phyloP scores from a whole-genome alignment of 495 filamentous ascomycete species.

The Margaritispora aquatica region DNA sequence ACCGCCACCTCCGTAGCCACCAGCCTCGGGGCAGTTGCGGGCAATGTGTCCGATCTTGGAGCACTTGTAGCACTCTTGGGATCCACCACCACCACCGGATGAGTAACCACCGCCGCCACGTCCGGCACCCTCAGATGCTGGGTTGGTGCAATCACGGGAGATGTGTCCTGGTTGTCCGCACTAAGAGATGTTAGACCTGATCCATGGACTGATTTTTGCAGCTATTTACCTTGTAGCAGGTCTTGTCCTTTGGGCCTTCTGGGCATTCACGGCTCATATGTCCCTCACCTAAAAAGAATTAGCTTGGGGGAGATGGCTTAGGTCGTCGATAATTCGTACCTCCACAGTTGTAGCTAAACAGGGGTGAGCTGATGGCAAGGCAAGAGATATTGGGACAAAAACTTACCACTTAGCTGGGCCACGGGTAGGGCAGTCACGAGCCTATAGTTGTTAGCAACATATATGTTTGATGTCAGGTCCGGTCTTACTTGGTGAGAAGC shows the following conservation, averaged over 20 bases:
- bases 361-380: slow-evolving; percentile 22
- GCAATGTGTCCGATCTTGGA: slow-evolving; percentile 96
- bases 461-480: not conserved
- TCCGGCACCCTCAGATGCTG: slow-evolving; percentile 43
- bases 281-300: slow-evolving; percentile 45
- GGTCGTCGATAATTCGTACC: too few relatives aligned
- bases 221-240: slow-evolving; percentile 65
- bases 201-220: not conserved
- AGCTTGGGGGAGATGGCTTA: too few relatives aligned
- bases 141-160: slow-evolving; percentile 80
- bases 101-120: slow-evolving; percentile 34
- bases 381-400: not conserved
- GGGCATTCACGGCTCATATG: slow-evolving; percentile 96
- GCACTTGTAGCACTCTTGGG: slow-evolving; percentile 93
- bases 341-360: slow-evolving; percentile 70
- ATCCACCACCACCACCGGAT: slow-evolving; percentile 25
- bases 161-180: slow-evolving; percentile 66
- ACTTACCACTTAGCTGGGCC: slow-evolving; percentile 83
- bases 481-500: slow-evolving; percentile 59
- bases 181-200: not conserved
- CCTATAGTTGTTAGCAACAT: slow-evolving; percentile 16
- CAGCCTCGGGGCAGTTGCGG: slow-evolving; percentile 78
- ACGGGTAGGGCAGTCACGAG: slow-evolving; percentile 92
- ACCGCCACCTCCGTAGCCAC: slow-evolving; percentile 24
- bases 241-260: slow-evolving; percentile 84